Conservation (phyloP, 805 yeast genomes). For the Saccharomycopsis schoenii region DNA sequence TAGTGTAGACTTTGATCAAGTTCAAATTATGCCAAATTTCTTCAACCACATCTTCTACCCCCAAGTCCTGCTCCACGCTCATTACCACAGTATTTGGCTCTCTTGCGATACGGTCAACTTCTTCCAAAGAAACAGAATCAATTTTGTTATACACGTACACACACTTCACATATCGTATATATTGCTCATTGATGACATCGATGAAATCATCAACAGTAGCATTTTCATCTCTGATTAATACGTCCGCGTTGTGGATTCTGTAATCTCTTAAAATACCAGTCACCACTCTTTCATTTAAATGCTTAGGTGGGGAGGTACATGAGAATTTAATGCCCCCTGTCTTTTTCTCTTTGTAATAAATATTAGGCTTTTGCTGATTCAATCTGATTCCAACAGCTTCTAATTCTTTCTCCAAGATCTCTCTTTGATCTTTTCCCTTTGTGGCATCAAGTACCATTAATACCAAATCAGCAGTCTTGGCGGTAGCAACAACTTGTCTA, state of each 20-base stretch:
- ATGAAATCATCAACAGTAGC: slow-evolving; percentile 89
- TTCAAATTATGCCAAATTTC: slow-evolving; percentile 75
- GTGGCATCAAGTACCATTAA: slow-evolving; percentile 95
- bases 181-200: slow-evolving; percentile 80
- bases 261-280: slow-evolving; percentile 73
- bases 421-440: slow-evolving; percentile 82
- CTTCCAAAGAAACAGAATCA: slow-evolving; percentile 92
- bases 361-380: slow-evolving; percentile 73
- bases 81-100: slow-evolving; percentile 90
- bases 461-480: slow-evolving; percentile 87
- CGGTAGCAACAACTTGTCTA: slow-evolving; percentile 91
- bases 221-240: slow-evolving; percentile 77
- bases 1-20: slow-evolving; percentile 75
- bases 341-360: slow-evolving; percentile 66
- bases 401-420: slow-evolving; percentile 75
- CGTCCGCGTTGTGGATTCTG: slow-evolving; percentile 88
- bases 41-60: slow-evolving; percentile 78
- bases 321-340: slow-evolving; percentile 89
- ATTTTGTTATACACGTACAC: slow-evolving; percentile 90
- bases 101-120: slow-evolving; percentile 84
- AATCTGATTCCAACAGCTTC: slow-evolving; percentile 91
- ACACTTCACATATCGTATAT: slow-evolving; percentile 83
- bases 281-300: slow-evolving; percentile 73
- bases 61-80: slow-evolving; percentile 83
- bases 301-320: slow-evolving; percentile 70